Evolutionary conservation across 2,329 filamentous ascomycete genomes (phyloP), one percentile per base, ranked within the genome.

Genomic region (Colletotrichum karsti): DNA sequence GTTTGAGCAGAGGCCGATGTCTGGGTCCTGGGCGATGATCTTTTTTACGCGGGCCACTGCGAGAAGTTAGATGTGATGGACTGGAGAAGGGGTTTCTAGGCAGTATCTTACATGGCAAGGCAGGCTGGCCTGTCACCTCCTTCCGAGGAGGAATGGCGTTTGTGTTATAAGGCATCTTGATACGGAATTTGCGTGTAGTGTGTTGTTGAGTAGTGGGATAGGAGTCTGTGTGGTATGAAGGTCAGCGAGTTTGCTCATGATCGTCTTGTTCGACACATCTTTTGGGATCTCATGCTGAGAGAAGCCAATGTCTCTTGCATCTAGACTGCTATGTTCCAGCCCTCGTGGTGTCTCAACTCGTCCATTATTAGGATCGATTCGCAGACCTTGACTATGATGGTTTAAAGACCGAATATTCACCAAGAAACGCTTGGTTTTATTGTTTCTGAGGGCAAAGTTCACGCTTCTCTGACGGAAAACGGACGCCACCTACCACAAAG

Each of bases 1-100:
- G 79, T 95, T 97, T 51, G 95, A 97, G 79, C 94, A 97, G 77
- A 93, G 89, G 70, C 85, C 86, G 70, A 97, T 92, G 70, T 98
- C 95, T 46, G 93, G 90, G 79, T 99, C 96, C 65, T 94, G 88
- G 54, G 90, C 88, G 69, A 99, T 93, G 77, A 99, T 97, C 82
- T 97, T 97, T 82, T 98, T 98, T 67, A 99, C 93, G 74, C 96
- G 90, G 18, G 96, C 93, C 63, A 98, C 96, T 98, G 71, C 20
- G 41, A 56, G 55, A 67, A 33, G 67, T 72, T 4, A 69, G 61
- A 60, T 53, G 51, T 50, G 30, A 44, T 42, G 18, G n/a, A 1
- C 10, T 22, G 4, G 12, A 26, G 18, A 22, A 18, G 7, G 7
- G 13, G 53, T 12, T 44, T 20, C 48, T 37, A 20, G 42, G 33